Conservation (phyloP, 2,329 filamentous ascomycete genomes). For the Didymella segeticola region DNA sequence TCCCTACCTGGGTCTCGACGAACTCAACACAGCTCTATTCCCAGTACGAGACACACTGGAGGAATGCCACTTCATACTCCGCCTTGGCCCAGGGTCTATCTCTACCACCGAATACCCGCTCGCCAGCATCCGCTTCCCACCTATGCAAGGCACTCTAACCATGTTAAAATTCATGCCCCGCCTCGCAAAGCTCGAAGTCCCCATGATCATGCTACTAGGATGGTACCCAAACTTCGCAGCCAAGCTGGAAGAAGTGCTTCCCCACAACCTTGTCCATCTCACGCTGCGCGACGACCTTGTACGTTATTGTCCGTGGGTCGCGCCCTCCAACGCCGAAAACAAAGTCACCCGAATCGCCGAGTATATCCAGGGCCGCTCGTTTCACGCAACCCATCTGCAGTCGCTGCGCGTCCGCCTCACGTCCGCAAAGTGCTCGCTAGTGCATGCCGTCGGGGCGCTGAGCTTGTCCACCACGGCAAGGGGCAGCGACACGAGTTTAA, state of each 20-base stretch:
- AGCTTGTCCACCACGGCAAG: conserved; percentile 10
- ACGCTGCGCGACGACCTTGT: conserved; percentile 32
- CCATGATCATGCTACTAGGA: conserved; percentile 33
- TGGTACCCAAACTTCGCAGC: conserved; percentile 30
- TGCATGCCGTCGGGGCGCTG: conserved; percentile 22
- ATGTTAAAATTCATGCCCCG: conserved; percentile 29
- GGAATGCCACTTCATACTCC: conserved; percentile 25
- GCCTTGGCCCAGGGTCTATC: conserved; percentile 28
- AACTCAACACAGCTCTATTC: conserved; percentile 29
- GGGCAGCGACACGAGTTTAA: conserved; percentile 11
- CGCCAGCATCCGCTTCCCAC: conserved; percentile 26
- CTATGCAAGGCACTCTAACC: conserved; percentile 30
- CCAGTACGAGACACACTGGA: conserved; percentile 26
- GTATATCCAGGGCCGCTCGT: conserved; percentile 22
- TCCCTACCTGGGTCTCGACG: conserved; percentile 29
- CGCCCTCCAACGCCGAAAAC: conserved; percentile 23
- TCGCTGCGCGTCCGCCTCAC: conserved; percentile 24
- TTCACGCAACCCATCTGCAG: conserved; percentile 23
- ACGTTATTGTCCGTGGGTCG: conserved; percentile 29
- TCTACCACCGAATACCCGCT: conserved; percentile 24
- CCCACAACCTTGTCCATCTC: conserved; percentile 17
- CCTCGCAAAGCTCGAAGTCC: conserved; percentile 23
- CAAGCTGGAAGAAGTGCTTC: conserved; percentile 29
- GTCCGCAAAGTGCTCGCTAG: conserved; percentile 22
- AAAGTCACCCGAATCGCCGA: conserved; percentile 28